Percentiles rank a stretch among this genome's conserved stretches.
These are phyloP conservation scores for Ceratocystis ficicola DNA, from an alignment of 2,329 filamentous ascomycete genomes.

Conservation along the genomic window DNA sequence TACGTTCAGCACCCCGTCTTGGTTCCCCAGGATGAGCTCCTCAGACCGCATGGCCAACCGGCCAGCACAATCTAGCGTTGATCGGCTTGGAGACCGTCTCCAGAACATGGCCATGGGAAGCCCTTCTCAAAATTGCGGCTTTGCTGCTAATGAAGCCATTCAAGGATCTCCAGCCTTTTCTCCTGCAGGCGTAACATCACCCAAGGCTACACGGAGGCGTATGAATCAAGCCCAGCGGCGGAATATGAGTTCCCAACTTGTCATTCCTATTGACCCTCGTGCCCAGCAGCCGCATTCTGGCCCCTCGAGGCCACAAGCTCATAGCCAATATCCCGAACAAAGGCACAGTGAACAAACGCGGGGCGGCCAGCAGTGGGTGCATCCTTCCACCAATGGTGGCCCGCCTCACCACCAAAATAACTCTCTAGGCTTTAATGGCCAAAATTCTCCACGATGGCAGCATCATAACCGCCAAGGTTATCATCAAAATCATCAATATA, in stretches of 20 bases:
- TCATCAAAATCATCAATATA: not conserved
- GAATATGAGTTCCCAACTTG: conserved; percentile 48
- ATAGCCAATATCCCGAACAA: not conserved
- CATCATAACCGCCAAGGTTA: not conserved
- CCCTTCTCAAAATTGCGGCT: not conserved
- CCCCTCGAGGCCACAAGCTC: not conserved
- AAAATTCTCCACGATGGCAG: not conserved
- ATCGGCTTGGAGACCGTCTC: conserved; percentile 8
- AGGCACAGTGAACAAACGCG: not conserved
- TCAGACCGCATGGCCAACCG: not conserved
- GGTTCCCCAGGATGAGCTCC: not conserved
- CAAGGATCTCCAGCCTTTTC: not conserved
- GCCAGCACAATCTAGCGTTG: not conserved
- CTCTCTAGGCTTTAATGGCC: not conserved
- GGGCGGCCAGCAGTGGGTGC: not conserved
- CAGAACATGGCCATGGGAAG: conserved; percentile 10
- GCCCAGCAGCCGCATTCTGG: conserved; percentile 23
- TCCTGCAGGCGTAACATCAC: not conserved
- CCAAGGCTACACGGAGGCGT: conserved; percentile 29
- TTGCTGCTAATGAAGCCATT: not conserved
- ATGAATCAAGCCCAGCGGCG: conserved; percentile 52
- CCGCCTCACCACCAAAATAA: not conserved
- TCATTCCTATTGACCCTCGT: conserved; percentile 43
- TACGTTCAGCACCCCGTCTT: not conserved
- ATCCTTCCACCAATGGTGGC: not conserved